Evolutionary conservation across 31 red algal species (phyloP), one percentile per base, ranked within the genome.

Genomic region (Asparagopsis taxiformis): DNA sequence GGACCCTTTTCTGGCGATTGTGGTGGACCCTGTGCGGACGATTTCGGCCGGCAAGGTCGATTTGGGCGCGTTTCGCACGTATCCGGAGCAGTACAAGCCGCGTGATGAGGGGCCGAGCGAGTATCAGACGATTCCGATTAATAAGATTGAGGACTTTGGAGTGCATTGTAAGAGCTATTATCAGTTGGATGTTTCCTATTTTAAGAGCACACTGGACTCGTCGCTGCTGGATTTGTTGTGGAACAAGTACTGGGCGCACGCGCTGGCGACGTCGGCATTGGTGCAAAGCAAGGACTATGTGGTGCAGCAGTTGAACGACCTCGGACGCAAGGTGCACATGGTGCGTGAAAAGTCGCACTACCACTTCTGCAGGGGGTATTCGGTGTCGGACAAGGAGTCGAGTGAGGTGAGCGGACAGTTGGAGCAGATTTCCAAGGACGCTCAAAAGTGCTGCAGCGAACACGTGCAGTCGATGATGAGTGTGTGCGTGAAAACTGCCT

Each of bases 71-170:
- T 98, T 98, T 69, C 84, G 94, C 48, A 93, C 90, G 2, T 98
- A 98, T 46, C 89, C 94, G 8, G 46, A 38, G 13, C 85, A 79
- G 31, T 91, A 90, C 51, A 89, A 60, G 34, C 70, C 86, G 23
- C 85, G 20, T 17, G 68, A 76, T 43, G 60, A 75, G 53, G 77
- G 57, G 4, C 43, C 74, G 0, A 68, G 64, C 39, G 94, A 98
- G 60, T 91, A 96, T 71, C 92, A 96, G 67, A 87, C 75, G 7
- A 90, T 98, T 36, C 94, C 94, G 13, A 50, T 94, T 8, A 76
- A 98, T 19, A 93, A 93, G 71, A 86, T 93, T 64, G 89, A 86
- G 55, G 94, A 98, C 65, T 98, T 87, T 87, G 94, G 85, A 34
- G 79, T 87, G 0, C 84, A 93, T 62, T 84, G 69, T 51, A 77